Evolutionary conservation across 2,329 filamentous ascomycete species (phyloP).

Genomic region (Xylariales sp.): DNA sequence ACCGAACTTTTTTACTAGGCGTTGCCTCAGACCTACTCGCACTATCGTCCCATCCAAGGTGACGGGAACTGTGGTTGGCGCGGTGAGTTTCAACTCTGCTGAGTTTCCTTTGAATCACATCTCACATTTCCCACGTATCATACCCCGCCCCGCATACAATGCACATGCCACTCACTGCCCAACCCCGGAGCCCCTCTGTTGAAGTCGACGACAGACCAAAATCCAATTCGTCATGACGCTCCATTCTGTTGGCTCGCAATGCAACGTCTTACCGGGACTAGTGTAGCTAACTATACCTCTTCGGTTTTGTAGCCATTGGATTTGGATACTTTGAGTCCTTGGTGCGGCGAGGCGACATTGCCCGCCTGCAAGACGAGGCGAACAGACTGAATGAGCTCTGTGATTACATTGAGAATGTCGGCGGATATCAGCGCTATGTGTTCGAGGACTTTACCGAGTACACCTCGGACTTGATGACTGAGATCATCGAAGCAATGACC

Average conservation of each 20-base stretch:
- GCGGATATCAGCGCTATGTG: conserved; percentile 65
- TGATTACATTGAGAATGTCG: conserved; percentile 64
- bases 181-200: no score
- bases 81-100: conserved; percentile 57
- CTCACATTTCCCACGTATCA: no score
- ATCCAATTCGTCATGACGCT: no score
- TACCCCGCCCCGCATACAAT: no score
- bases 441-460: conserved; percentile 83
- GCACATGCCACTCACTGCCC: no score
- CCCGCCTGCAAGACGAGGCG: conserved; percentile 65
- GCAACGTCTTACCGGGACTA: no score
- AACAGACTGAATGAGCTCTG: conserved; percentile 68
- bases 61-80: conserved; percentile 98
- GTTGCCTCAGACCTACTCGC: conserved; percentile 77
- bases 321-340: conserved; percentile 92
- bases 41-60: conserved; percentile 82
- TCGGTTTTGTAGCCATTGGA: conserved; percentile 78
- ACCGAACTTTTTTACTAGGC: conserved; percentile 55
- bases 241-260: no score
- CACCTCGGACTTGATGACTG: conserved; percentile 62
- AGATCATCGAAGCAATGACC: conserved; percentile 55
- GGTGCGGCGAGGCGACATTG: conserved; percentile 60
- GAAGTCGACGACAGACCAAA: no score
- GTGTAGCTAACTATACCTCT: no score
- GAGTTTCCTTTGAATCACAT: conserved; percentile 11